Evolutionary conservation across 495 filamentous ascomycete species (phyloP), one percentile per base, ranked within the genome.

Genomic region (Lophiotrema nucula): DNA sequence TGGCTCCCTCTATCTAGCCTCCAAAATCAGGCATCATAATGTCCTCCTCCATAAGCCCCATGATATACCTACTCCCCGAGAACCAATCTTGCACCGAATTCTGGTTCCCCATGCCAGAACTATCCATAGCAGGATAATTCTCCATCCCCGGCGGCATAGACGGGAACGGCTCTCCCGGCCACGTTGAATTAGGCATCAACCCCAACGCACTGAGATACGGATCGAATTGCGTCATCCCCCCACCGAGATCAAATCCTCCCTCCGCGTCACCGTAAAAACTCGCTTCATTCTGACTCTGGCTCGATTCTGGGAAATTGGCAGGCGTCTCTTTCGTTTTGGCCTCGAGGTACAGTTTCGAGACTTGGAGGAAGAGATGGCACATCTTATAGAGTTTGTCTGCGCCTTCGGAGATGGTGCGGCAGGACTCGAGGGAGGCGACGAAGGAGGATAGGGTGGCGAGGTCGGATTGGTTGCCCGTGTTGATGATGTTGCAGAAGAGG

Each of bases 401-500:
- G 3, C 81, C 78, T 53, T 83, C 76, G 2, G 83, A 83, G 10
- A 81, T 70, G 13, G 67, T 68, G 54, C 72, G 76, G 18, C 77
- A 73, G 0, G 79, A 74, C 46, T 76, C 71, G 4, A 88, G 76
- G 22, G 82, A 84, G 6, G 69, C 66, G 42, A 83, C 76, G 58
- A 88, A 88, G 6, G 77, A 74, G 27, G 76, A 74, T 0, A 88
- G 76, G 0, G 73, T 74, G 19, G 64, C 41, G 3, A 86, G 73
- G 53, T 87, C 84, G 15, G 69, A 65, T 12, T 25, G 47, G 21
- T 64, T 42, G 39, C 69, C 73, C 10, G 67, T 65, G 64, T 81
- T 78, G 54, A 88, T 81, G 3, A 82, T 76, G 56, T 87, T 79
- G 73, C 85, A 87, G 74, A 88, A 88, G 3, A 88, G 73, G 1